Evolutionary conservation across 768 basidiomycete genomes (phyloP), one percentile per base, ranked within the genome.

Genomic region (Trametopsis cervina): DNA sequence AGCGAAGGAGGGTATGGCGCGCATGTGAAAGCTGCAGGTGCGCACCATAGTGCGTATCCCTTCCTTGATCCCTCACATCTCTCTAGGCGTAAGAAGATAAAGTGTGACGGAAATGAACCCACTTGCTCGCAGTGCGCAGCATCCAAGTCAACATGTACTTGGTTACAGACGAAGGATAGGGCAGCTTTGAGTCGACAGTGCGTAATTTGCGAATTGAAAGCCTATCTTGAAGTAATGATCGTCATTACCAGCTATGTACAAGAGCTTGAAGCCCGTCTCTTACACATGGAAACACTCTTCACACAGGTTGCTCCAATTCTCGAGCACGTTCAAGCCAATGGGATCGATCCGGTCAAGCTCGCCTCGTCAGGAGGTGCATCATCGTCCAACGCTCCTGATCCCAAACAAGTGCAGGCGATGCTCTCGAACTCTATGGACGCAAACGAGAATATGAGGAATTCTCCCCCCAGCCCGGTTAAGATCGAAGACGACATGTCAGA

Each of bases 121-220:
- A 85, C 83, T 10, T 92, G 89, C 57, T 83, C 86, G 0, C 89
- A 91, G 60, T 92, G 89, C 60, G 63, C 77, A 15, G 69, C 78
- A 37, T 84, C 87, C 5, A 80, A 79, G 40, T 83, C 85, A 0
- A 78, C 81, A 56, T 92, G 89, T 61, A 88, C 85, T 38, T 92
- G 89, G 89, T 71, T 90, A 37, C 89, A 92, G 67, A 92, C 89
- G 4, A 91, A 89, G 69, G 89, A 92, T 66, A 81, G 89, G 59
- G 89, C 89, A 20, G 89, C 89, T 4, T 69, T 91, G 54, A 92
- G 90, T 61, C 75, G 89, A 73, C 89, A 92, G 89, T 92, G 63
- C 54, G 89, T 74, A 45, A 9, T 43, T n/a, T 46, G 5, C 29
- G 17, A 21, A 35, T n/a, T 4, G 43, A 11, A 21, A 3, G 37